phyloP scores from a whole-genome alignment of 495 filamentous ascomycete species.

The Penicillium paxilli region DNA sequence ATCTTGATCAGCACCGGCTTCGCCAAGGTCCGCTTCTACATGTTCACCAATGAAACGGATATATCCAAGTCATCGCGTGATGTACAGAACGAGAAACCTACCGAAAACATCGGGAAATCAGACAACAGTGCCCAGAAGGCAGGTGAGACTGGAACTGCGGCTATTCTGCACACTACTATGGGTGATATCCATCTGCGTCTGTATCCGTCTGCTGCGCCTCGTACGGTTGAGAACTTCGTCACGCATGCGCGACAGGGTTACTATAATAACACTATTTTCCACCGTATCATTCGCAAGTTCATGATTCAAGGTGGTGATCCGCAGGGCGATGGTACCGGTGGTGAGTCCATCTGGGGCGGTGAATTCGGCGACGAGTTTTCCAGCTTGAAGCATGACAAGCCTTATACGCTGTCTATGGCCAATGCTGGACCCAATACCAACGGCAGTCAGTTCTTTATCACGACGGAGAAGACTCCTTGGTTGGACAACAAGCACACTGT shows the following conservation, averaged over 20 bases:
- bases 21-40: constrained; percentile 93
- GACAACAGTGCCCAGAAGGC: constrained; percentile 55
- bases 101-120: constrained; percentile 31
- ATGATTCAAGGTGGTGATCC: constrained; percentile 97
- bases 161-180: constrained; percentile 87
- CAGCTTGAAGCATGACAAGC: constrained; percentile 87
- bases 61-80: constrained; percentile 85
- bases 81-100: constrained; percentile 92
- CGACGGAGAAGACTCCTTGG: constrained; percentile 96
- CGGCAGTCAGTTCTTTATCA: constrained; percentile 95
- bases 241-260: constrained; percentile 86
- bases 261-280: constrained; percentile 97
- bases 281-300: constrained; percentile 95
- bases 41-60: constrained; percentile 90
- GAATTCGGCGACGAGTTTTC: constrained; percentile 97
- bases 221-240: constrained; percentile 98
- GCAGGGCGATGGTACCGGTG: constrained; percentile 90
- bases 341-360: constrained; percentile 94
- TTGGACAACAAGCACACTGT: constrained; percentile 95
- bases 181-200: constrained; percentile 94
- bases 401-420: constrained; percentile 95
- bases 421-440: constrained; percentile 87
- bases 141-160: constrained; percentile 71
- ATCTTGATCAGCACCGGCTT: constrained; percentile 82
- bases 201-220: constrained; percentile 89